Percentiles rank a stretch among this genome's conserved stretches.
phyloP scores from a whole-genome alignment of 2,329 filamentous ascomycete species.

The Penicillium palitans region DNA sequence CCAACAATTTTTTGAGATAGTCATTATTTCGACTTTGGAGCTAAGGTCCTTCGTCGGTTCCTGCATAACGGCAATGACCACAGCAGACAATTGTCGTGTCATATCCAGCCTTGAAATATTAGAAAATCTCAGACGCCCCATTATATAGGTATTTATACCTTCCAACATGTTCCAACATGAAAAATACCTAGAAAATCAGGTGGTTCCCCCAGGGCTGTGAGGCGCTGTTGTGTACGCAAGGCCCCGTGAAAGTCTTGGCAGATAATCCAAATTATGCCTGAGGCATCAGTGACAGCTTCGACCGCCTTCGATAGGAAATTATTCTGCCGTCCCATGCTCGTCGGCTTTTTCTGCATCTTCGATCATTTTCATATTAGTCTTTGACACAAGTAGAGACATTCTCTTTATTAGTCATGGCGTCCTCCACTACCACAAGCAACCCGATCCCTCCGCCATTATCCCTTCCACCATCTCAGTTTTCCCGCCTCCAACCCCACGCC shows the following conservation, averaged over 20 bases:
- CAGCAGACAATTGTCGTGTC: not conserved
- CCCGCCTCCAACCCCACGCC: conserved; percentile 82
- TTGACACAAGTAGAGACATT: not conserved
- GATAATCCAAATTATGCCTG: conserved; percentile 3
- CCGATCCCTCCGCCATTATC: conserved; percentile 48
- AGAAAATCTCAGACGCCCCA: rapidly evolving
- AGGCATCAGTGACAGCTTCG: conserved; percentile 5
- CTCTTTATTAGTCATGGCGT: conserved; percentile 23
- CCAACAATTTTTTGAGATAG: no score
- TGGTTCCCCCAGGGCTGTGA: not conserved
- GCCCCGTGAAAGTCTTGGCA: not conserved
- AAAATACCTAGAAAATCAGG: not conserved
- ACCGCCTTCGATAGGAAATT: conserved; percentile 28
- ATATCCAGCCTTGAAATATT: not conserved
- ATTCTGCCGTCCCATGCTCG: conserved; percentile 25
- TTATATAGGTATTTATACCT: not conserved
- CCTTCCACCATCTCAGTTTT: conserved; percentile 69
- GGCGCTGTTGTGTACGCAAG: not conserved
- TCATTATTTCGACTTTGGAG: not conserved
- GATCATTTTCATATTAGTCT: conserved; percentile 3
- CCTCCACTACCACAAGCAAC: conserved; percentile 23
- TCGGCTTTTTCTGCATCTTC: conserved; percentile 19
- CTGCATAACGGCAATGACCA: not conserved
- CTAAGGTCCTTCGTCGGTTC: not conserved
- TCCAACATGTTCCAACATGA: not conserved